These are phyloP conservation scores for Tympanopsis confertula DNA, from an alignment of 2,329 filamentous ascomycete species.

Conservation along the genomic window DNA sequence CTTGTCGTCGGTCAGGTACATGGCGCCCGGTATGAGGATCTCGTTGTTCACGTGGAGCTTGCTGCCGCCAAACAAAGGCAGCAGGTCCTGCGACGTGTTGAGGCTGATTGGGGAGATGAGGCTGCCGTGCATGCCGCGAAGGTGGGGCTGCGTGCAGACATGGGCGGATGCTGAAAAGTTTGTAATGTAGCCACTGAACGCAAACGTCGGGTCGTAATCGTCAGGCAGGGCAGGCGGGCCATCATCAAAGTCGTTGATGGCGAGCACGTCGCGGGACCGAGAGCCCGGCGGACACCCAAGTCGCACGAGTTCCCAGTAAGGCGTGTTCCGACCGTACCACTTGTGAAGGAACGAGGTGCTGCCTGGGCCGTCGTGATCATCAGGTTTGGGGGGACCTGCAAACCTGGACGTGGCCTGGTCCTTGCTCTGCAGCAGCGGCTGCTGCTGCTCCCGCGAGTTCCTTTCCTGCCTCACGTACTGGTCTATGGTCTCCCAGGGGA, in stretches of 20 bases:
- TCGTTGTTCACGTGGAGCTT: constrained; percentile 54
- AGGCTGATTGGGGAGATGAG: constrained; percentile 41
- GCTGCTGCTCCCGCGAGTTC: constrained; percentile 20
- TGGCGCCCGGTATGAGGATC: constrained; percentile 51
- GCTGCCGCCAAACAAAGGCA: constrained; percentile 51
- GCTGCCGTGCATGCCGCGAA: constrained; percentile 39
- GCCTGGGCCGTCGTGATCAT: constrained; percentile 18
- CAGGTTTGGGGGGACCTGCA: constrained; percentile 19
- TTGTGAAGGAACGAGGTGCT: constrained; percentile 27
- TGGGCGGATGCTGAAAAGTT: constrained; percentile 49
- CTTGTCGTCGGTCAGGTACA: constrained; percentile 47
- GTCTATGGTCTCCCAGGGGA: constrained; percentile 43
- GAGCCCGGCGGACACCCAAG: constrained; percentile 44
- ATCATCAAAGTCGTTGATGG: constrained; percentile 15
- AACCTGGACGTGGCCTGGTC: constrained; percentile 29
- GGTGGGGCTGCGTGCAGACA: constrained; percentile 43
- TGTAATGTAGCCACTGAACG: constrained; percentile 34
- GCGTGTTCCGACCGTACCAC: constrained; percentile 31
- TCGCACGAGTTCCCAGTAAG: constrained; percentile 48
- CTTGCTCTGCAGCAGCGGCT: constrained; percentile 27
- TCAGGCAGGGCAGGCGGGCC: constrained; percentile 16
- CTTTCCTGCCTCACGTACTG: constrained; percentile 30
- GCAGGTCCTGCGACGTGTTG: constrained; percentile 36
- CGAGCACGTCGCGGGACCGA: constrained; percentile 21
- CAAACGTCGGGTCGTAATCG: constrained; percentile 21